Conservation (phyloP, 1,284 basidiomycete species). For the Irpex rosettiformis region DNA sequence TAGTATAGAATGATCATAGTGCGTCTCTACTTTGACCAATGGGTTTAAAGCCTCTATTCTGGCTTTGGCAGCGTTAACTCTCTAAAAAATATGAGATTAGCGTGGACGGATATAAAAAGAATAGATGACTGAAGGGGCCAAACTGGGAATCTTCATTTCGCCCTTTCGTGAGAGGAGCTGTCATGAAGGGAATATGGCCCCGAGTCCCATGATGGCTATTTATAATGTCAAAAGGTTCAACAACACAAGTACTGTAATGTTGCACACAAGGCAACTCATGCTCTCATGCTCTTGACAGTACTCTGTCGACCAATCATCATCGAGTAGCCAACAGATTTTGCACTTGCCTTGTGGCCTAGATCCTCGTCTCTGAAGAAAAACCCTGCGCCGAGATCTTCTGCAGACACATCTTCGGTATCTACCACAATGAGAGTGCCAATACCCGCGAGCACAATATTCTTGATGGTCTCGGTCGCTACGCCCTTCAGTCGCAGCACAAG, state of each 20-base stretch:
- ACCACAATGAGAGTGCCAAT: conserved; percentile 71
- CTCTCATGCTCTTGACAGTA: background rate
- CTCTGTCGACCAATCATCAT: background rate
- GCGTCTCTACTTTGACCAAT: conserved; percentile 76
- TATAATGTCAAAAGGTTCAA: background rate
- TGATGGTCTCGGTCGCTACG: conserved; percentile 93
- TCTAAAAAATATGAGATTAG: conserved; percentile 41
- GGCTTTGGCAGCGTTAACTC: conserved; percentile 78
- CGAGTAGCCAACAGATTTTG: background rate
- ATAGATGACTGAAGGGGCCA: background rate
- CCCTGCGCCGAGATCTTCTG: conserved; percentile 86
- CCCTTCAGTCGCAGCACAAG: conserved; percentile 81
- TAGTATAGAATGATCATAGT: conserved; percentile 48
- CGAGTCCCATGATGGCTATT: background rate
- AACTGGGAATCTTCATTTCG: background rate
- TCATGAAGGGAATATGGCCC: background rate
- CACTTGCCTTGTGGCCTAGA: conserved; percentile 79
- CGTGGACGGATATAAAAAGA: background rate
- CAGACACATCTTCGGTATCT: conserved; percentile 57
- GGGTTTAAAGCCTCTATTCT: conserved; percentile 91
- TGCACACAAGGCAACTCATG: background rate
- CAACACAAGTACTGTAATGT: background rate
- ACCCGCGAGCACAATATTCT: conserved; percentile 85
- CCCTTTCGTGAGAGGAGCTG: background rate
- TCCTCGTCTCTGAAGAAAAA: conserved; percentile 96